Percentiles rank a stretch among this genome's conserved stretches.
Evolutionary conservation across 148 eudicot species (phyloP).

Genomic region (Cornus suecica): DNA sequence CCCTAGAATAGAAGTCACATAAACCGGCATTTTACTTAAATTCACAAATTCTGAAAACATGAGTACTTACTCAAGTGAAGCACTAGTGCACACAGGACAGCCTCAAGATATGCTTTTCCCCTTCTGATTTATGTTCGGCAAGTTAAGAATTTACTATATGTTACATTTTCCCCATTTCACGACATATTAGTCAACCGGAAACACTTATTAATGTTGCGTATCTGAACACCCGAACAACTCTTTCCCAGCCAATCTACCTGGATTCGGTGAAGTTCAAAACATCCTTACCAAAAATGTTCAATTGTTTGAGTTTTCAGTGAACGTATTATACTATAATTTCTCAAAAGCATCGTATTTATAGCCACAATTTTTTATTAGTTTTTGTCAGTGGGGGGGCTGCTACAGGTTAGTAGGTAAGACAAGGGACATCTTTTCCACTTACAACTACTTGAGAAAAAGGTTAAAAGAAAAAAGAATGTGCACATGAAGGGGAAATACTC

Average conservation of each 20-base stretch:
- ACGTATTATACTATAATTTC: too few relatives aligned
- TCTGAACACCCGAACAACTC: not conserved
- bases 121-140: not conserved
- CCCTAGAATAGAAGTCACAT: too few relatives aligned
- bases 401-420: not conserved
- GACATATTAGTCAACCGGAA: not conserved
- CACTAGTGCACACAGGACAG: not conserved
- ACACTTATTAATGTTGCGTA: not conserved
- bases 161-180: not conserved
- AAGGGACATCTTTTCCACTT: not conserved
- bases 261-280: not conserved
- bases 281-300: too few relatives aligned
- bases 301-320: too few relatives aligned
- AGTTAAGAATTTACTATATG: too few relatives aligned
- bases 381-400: too few relatives aligned
- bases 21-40: not conserved
- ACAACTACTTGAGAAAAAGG: not conserved
- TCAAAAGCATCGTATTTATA: too few relatives aligned
- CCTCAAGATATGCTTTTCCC: not conserved
- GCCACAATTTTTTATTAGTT: too few relatives aligned
- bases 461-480: not conserved
- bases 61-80: too few relatives aligned
- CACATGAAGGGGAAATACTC: not conserved
- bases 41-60: not conserved
- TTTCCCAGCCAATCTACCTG: not conserved